These are phyloP conservation scores for Coniosporium apollinis DNA, from an alignment of 495 filamentous ascomycete genomes.

Conservation along the genomic window DNA sequence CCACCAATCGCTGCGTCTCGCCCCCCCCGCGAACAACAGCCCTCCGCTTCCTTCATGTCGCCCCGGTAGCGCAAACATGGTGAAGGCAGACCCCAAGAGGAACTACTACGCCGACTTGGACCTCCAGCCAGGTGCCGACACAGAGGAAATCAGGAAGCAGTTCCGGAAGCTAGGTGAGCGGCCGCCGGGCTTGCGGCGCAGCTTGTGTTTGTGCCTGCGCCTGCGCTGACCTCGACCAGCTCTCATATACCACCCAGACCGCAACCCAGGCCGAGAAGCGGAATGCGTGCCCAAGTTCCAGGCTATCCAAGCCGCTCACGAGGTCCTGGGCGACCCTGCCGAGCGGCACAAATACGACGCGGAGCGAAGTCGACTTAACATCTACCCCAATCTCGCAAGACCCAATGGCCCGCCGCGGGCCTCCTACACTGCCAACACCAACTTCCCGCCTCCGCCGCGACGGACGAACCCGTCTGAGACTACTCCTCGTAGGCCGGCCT, in stretches of 20 bases:
- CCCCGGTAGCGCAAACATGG: too few relatives aligned
- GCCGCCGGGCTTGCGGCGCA: background rate
- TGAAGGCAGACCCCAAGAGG: constrained; percentile 50
- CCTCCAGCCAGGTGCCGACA: constrained; percentile 41
- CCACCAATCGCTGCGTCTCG: too few relatives aligned
- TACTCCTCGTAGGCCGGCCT: constrained; percentile 25
- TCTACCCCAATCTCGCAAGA: constrained; percentile 8
- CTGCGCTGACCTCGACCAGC: constrained; percentile 30
- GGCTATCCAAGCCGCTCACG: constrained; percentile 69
- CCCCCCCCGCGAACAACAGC: too few relatives aligned
- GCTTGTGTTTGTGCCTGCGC: background rate
- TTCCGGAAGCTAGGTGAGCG: constrained; percentile 64
- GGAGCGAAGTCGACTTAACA: constrained; percentile 34
- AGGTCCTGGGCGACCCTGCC: constrained; percentile 55
- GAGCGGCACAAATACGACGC: constrained; percentile 61
- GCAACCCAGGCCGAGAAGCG: constrained; percentile 65
- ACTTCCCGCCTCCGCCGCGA: constrained; percentile 28
- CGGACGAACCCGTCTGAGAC: constrained; percentile 5
- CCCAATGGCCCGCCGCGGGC: constrained; percentile 26
- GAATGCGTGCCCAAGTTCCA: constrained; percentile 71
- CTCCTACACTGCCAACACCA: constrained; percentile 21
- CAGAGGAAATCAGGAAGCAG: constrained; percentile 65
- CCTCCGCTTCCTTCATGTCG: too few relatives aligned
- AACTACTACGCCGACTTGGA: constrained; percentile 85
- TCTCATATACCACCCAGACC: constrained; percentile 74